Conservation (phyloP, 2,329 filamentous ascomycete species). For the Anthostomella pinea region DNA sequence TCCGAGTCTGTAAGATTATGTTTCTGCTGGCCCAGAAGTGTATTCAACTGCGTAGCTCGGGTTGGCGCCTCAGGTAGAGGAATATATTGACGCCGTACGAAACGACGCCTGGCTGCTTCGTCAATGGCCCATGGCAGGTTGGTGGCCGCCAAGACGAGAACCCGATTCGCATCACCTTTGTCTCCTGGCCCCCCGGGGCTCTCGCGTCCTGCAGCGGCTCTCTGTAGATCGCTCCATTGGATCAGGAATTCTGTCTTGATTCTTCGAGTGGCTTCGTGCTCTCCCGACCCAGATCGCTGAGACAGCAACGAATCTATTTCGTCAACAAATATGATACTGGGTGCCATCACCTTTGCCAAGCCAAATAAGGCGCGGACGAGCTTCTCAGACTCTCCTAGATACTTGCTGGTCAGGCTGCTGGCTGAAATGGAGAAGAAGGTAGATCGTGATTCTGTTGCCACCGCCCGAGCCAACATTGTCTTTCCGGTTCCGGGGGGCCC, state of each 20-base stretch:
- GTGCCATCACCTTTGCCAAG: conserved; percentile 83
- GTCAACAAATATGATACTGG: conserved; percentile 97
- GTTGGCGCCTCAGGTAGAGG: conserved; percentile 85
- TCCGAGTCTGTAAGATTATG: conserved; percentile 72
- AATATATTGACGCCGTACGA: conserved; percentile 93
- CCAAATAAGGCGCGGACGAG: conserved; percentile 88
- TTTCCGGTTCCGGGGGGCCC: conserved; percentile 97
- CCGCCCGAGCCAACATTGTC: conserved; percentile 93
- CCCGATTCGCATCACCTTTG: conserved; percentile 77
- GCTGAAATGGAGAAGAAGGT: conserved; percentile 98
- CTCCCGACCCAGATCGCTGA: conserved; percentile 74
- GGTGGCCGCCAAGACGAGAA: conserved; percentile 90
- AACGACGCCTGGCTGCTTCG: conserved; percentile 85
- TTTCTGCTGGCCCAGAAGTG: conserved; percentile 81
- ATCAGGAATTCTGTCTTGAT: conserved; percentile 99
- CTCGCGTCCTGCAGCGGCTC: conserved; percentile 85
- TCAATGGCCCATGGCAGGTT: conserved; percentile 98
- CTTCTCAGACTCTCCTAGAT: conserved; percentile 94
- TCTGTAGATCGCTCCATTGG: conserved; percentile 92
- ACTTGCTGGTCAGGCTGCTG: conserved; percentile 92
- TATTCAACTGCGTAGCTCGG: conserved; percentile 73
- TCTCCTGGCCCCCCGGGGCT: conserved; percentile 63
- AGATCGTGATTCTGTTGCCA: conserved; percentile 90
- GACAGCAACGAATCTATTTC: conserved; percentile 95
- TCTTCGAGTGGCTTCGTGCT: conserved; percentile 87